These are phyloP conservation scores for Solanum chilense DNA, from an alignment of 257 asterid species.

Conservation along the genomic window DNA sequence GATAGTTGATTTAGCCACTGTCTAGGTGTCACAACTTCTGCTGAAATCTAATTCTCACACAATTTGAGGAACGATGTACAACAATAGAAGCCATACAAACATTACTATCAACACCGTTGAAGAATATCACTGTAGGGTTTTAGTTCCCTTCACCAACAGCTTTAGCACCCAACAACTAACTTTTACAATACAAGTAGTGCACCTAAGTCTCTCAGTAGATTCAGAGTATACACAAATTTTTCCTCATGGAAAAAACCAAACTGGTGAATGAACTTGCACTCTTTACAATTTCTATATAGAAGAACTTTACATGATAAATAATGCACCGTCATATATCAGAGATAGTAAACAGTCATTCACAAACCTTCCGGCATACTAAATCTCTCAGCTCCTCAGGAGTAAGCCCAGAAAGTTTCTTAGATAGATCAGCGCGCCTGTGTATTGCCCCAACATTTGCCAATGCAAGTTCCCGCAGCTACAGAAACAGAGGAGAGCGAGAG, in stretches of 20 bases:
- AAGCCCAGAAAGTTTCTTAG: conserved; percentile 75
- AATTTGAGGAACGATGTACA: not conserved
- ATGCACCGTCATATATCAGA: not conserved
- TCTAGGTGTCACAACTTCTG: not conserved
- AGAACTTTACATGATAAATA: not conserved
- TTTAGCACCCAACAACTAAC: not conserved
- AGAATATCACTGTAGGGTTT: not conserved
- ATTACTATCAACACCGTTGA: not conserved
- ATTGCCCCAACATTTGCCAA: conserved; percentile 89
- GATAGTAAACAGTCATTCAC: conserved; percentile 14
- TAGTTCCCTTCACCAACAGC: not conserved
- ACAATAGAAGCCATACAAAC: not conserved
- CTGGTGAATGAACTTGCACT: not conserved
- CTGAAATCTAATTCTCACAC: not conserved
- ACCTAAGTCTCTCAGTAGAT: not conserved
- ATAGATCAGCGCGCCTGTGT: conserved; percentile 74
- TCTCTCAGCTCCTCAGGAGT: conserved; percentile 80
- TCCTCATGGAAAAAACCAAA: not conserved
- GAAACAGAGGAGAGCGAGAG: not conserved
- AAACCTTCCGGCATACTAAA: conserved; percentile 79
- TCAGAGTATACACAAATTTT: not conserved
- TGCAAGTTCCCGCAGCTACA: conserved; percentile 87
- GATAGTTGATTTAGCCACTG: not conserved
- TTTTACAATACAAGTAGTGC: not conserved
- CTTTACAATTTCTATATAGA: not conserved